These are phyloP conservation scores for Pinus taeda DNA, from an alignment of 75 land plant species.

Conservation along the genomic window DNA sequence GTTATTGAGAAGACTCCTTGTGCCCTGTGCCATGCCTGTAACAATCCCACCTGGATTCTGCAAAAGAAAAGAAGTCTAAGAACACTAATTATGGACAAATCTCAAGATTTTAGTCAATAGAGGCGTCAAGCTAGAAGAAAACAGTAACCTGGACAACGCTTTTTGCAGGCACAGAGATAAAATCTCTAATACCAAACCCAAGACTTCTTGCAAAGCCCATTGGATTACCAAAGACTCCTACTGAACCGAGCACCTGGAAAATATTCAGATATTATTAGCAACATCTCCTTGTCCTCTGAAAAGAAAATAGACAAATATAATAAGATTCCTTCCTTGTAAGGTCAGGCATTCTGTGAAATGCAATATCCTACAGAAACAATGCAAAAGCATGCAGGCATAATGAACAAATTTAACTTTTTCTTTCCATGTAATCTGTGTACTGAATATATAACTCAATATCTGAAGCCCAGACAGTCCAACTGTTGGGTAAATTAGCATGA, in stretches of 20 bases:
- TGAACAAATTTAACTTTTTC: too few relatives aligned
- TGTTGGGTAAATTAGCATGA: too few relatives aligned
- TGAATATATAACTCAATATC: neutral
- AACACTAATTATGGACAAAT: neutral
- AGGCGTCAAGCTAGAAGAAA: neutral
- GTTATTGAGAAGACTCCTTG: conserved; percentile 77
- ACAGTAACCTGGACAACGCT: conserved; percentile 63
- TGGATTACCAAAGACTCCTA: conserved; percentile 96
- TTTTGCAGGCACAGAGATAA: conserved; percentile 75
- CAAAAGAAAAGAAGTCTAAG: conserved; percentile 5
- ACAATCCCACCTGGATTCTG: conserved; percentile 86
- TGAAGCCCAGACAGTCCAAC: too few relatives aligned
- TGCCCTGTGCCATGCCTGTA: conserved; percentile 81
- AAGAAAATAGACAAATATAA: too few relatives aligned
- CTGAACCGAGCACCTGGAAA: conserved; percentile 92
- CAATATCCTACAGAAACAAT: neutral
- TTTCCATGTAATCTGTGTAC: neutral
- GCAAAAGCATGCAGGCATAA: neutral
- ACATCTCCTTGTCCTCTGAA: neutral
- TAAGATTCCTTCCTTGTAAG: neutral
- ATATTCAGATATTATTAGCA: neutral
- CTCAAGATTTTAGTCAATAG: neutral
- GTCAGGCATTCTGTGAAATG: neutral
- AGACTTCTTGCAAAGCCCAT: conserved; percentile 90
- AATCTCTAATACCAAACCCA: conserved; percentile 87